Evolutionary conservation across 179 eudicot species (phyloP).

Genomic region (Beta lomatogona): DNA sequence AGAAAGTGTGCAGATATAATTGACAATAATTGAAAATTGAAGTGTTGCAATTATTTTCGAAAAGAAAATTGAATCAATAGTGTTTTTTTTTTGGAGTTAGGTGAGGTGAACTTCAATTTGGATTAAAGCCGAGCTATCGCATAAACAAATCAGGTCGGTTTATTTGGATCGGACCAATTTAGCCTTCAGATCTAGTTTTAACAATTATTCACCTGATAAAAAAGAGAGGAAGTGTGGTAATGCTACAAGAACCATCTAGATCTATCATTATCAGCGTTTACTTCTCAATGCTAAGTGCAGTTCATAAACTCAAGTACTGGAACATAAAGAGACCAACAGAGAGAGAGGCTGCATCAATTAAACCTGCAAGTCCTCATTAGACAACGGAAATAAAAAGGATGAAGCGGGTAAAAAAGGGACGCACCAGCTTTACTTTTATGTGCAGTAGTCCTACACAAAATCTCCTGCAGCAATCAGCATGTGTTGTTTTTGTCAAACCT

Average conservation of each 20-base stretch:
- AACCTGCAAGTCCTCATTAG: conserved; percentile 21
- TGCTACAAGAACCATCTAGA: conserved; percentile 47
- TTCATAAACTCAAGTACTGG: not conserved
- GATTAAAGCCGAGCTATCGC: no score
- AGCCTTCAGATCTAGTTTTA: no score
- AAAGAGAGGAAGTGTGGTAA: conserved; percentile 17
- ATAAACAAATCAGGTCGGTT: no score
- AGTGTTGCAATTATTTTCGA: no score
- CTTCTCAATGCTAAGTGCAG: conserved; percentile 31
- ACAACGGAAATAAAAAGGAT: conserved; percentile 11
- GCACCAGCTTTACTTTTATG: not conserved
- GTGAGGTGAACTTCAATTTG: no score
- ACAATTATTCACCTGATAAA: not conserved
- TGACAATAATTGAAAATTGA: no score
- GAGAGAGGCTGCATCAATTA: conserved; percentile 22
- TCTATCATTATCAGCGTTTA: conserved; percentile 65
- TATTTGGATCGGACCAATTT: no score
- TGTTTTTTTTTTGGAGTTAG: no score
- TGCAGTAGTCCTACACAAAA: conserved; percentile 1
- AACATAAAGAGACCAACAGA: conserved; percentile 14
- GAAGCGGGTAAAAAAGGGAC: conserved; percentile 2
- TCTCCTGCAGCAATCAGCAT: conserved; percentile 9
- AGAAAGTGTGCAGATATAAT: no score
- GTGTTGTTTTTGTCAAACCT: conserved; percentile 36
- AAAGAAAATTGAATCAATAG: no score